Evolutionary conservation across 768 basidiomycete genomes (phyloP), one percentile per base, ranked within the genome.

Genomic region (Suillus occidentalis): DNA sequence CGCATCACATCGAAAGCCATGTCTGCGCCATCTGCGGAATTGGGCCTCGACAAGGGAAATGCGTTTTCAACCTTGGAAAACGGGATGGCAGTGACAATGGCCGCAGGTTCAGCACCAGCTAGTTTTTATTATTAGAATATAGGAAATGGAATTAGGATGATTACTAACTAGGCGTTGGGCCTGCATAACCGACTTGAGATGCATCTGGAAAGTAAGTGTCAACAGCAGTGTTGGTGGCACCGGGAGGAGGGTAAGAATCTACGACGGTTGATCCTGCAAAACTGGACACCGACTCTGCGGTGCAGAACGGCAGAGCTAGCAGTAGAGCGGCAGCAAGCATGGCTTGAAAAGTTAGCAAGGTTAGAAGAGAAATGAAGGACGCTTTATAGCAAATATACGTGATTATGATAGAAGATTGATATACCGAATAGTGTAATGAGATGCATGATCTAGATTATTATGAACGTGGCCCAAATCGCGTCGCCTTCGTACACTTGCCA

Each of bases 91-190:
- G 82, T 83, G 12, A 71, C 77, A 39, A 82, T 78, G 1, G 78
- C 75, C 36, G 70, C 72, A 20, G 81, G 75, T 63, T 82, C 81
- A 59, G 80, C 81, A 52, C 82, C 82, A 70, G 81, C 81, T 82
- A 4, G 10, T 45, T 40, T 22, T 10, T 25, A 28, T 61, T 10
- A 6, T 55, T 1, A 49, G 5, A 53, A 34, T 43, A 62, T 4
- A 20, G n/a, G 43, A 60, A 28, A 12, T 3, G 34, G 22, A 40
- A 34, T 61, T n/a, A 64, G 56, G 1, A 36, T 62, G 20, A 39
- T 31, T 10, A 72, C 78, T 63, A 68, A 83, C 83, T 85, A 0
- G 82, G 80, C 4, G 84, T 85, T 18, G 84, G 76, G 5, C 83
- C 84, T 31, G 80, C 63, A 65, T 80, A 81, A n/a, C 83, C 83